Conservation (phyloP, 75 land plant genomes). For the Cunninghamia lanceolata region DNA sequence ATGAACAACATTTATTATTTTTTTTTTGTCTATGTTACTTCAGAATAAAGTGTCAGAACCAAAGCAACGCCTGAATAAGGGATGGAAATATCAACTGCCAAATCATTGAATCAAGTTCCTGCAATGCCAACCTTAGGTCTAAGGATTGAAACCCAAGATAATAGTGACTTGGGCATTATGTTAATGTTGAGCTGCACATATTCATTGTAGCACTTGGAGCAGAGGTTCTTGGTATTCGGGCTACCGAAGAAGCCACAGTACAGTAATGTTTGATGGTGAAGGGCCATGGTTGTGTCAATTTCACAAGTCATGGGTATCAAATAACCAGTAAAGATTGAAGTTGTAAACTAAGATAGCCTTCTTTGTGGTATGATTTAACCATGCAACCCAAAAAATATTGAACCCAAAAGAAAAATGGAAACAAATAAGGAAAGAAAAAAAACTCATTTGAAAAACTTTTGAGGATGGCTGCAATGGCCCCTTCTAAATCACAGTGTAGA, state of each 20-base stretch:
- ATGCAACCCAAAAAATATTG: too few species aligned
- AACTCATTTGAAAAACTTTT: too few species aligned
- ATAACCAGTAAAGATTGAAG: too few species aligned
- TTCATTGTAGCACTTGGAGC: slow-evolving; percentile 65
- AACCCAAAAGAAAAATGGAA: too few species aligned
- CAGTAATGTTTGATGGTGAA: too few species aligned
- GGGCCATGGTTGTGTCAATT: too few species aligned
- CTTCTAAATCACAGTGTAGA: too few species aligned
- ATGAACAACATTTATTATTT: slow-evolving; percentile 32
- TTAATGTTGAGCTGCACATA: background rate
- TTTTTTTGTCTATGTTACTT: slow-evolving; percentile 7
- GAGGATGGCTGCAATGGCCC: too few species aligned
- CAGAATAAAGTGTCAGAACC: background rate
- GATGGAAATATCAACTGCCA: background rate
- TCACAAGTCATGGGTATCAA: too few species aligned
- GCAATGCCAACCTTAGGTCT: background rate
- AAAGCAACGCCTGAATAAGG: background rate
- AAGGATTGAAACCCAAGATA: slow-evolving; percentile 20
- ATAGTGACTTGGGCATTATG: background rate
- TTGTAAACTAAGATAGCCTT: too few species aligned
- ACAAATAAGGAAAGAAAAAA: too few species aligned
- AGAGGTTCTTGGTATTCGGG: slow-evolving; percentile 42
- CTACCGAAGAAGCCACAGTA: slow-evolving; percentile 69
- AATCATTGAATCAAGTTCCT: background rate
- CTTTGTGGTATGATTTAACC: too few species aligned